Evolutionary conservation across 2,329 filamentous ascomycete genomes (phyloP).

Genomic region (Fusarium sterilihyphosum): DNA sequence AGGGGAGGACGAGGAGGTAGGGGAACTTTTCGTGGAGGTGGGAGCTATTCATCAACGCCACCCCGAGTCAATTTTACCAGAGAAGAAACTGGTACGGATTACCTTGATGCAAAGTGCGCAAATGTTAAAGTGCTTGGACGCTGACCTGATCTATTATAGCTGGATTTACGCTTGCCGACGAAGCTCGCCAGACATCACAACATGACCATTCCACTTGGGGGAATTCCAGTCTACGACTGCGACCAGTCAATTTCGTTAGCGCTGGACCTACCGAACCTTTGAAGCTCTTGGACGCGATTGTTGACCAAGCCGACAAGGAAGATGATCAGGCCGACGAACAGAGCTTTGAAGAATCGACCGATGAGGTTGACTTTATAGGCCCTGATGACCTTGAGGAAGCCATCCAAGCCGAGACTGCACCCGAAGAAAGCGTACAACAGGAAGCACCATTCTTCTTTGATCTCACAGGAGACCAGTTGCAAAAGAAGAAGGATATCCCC

Average conservation of each 20-base stretch:
- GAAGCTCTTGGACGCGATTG: constrained; percentile 50
- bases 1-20: constrained; percentile 33
- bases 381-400: constrained; percentile 36
- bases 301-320: constrained; percentile 16
- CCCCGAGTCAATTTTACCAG: constrained; percentile 2
- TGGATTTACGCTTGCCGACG: constrained; percentile 53
- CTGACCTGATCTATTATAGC: constrained; percentile 27
- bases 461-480: constrained; percentile 43
- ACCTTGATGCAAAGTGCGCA: not conserved
- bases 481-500: not conserved
- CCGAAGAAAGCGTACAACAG: not conserved
- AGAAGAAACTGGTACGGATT: constrained; percentile 28
- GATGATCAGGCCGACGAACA: not conserved
- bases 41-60: constrained; percentile 7
- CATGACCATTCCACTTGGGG: constrained; percentile 56
- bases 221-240: constrained; percentile 56
- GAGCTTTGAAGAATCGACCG: not conserved
- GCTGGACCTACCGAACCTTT: constrained; percentile 63
- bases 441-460: constrained; percentile 52
- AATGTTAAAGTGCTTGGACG: not conserved
- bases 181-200: constrained; percentile 60
- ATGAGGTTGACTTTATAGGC: constrained; percentile 20
- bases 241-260: constrained; percentile 63
- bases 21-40: constrained; percentile 20
- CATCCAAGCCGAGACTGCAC: constrained; percentile 14